phyloP scores from a whole-genome alignment of 2,329 filamentous ascomycete species.

The Chalara sp. region DNA sequence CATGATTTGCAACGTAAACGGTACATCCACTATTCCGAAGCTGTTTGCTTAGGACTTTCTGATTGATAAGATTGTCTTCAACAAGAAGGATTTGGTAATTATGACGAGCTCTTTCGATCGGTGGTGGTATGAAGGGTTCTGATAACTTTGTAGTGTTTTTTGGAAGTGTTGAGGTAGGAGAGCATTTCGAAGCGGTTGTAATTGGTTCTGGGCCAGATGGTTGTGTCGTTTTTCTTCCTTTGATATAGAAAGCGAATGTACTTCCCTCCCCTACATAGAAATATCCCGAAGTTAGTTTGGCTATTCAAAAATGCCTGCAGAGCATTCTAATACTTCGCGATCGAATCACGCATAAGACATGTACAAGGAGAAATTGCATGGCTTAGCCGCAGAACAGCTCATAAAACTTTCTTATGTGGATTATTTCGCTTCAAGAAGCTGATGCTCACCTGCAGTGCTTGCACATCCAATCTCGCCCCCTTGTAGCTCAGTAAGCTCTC shows the following conservation, averaged over 20 bases:
- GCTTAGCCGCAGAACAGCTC: background rate
- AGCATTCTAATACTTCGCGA: background rate
- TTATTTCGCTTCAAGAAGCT: too few relatives aligned
- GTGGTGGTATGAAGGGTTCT: too few relatives aligned
- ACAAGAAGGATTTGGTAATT: constrained; percentile 38
- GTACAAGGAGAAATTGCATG: background rate
- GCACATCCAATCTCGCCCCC: constrained; percentile 61
- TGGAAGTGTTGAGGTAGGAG: background rate
- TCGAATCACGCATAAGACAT: background rate
- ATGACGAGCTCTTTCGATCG: too few relatives aligned
- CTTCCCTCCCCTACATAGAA: background rate
- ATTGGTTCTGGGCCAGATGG: background rate
- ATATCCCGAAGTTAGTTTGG: background rate
- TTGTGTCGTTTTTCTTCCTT: constrained; percentile 26
- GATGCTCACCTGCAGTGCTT: constrained; percentile 42
- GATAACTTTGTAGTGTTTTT: background rate
- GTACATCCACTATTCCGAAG: constrained; percentile 51
- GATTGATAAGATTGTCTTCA: constrained; percentile 61
- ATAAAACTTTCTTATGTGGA: too few relatives aligned
- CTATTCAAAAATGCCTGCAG: background rate
- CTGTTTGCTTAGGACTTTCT: constrained; percentile 56
- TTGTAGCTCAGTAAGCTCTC: constrained; percentile 71
- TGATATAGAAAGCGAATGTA: constrained; percentile 56
- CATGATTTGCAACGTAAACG: constrained; percentile 57
- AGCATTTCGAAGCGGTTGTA: background rate